Base-by-base conservation (phyloP, 1,284 basidiomycete genomes). In the Cutaneotrichosporon cavernicola region DNA sequence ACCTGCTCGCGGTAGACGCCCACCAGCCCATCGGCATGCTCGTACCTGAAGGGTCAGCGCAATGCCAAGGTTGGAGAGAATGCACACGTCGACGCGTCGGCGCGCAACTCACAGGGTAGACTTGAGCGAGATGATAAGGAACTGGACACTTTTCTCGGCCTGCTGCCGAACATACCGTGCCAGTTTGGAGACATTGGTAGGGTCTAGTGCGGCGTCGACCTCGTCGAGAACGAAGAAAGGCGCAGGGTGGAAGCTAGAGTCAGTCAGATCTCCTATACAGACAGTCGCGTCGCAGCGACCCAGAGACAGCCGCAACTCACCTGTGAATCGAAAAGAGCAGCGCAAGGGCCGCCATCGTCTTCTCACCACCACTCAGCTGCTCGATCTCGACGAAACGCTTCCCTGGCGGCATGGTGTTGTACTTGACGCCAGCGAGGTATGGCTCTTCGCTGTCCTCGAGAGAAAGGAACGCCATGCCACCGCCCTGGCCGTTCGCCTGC, bases 341-440 rank as follows among this genome's bases (percentile, higher is more conserved):
- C 0, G 96, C 95, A 21, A 99, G 83, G 7, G 97, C 96, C 4
- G 97, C 97, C 68, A 99, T 96, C 0, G 96, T 98, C 83, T 98
- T 98, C 79, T 99, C 97, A 30, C 97, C 97, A 60, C 96, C 97
- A 0, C 94, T 98, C 6, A 99, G 84, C 77, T 98, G 95, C 66
- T 98, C 95, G 91, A 99, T 99, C 78, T 99, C 97, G 69, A 95
- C 87, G 85, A 99, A 99, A 7, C 94, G 90, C 80, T 99, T 99
- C 88, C 98, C 96, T 0, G 95, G 95, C 0, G 96, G 96, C 91
- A 99, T 99, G 0, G 95, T 94, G 77, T 97, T 95, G 77, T 98
- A 99, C 80, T 96, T 97, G 82, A 99, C 92, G 63, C 96, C 97
- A 32, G 89, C 90, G 30, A 87, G 86, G 73, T 99, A 99, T 0